Conservation (phyloP, 225 moss, liverwort and hornwort species). For the Pseudisothecium myosuroides region DNA sequence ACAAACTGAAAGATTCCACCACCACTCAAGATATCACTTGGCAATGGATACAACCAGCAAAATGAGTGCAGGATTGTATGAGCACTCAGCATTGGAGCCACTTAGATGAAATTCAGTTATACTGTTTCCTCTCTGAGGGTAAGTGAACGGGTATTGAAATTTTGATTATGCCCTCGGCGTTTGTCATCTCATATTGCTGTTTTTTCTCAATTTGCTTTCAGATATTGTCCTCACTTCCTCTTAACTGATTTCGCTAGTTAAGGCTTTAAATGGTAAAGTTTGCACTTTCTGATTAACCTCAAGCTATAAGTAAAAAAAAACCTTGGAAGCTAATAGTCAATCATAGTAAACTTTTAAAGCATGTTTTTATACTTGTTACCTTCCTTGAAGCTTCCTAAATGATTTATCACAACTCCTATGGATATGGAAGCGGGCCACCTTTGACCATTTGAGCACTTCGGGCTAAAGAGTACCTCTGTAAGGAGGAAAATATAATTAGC, state of each 20-base stretch:
- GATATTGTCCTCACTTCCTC: background rate
- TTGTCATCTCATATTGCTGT: background rate
- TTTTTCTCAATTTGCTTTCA: background rate
- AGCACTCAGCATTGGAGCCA: background rate
- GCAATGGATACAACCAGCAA: background rate
- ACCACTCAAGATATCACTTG: background rate
- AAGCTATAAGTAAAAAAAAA: background rate
- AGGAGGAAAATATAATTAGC: background rate
- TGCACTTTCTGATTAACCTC: background rate
- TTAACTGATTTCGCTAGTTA: background rate
- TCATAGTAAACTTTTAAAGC: background rate
- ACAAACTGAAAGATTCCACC: background rate
- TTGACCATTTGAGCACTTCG: background rate
- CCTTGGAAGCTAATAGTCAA: background rate
- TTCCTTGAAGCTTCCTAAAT: background rate
- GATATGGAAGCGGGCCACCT: background rate
- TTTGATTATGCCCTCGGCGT: background rate
- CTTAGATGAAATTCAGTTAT: background rate
- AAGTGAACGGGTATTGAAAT: background rate
- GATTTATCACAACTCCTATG: background rate
- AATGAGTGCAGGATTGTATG: background rate
- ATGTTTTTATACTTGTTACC: background rate
- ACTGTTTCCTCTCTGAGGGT: background rate
- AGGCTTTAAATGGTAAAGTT: background rate
- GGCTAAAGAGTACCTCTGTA: background rate